phyloP scores from a whole-genome alignment of 192 early-diverging fungal genomes.

The Backusella tuberculispora region DNA sequence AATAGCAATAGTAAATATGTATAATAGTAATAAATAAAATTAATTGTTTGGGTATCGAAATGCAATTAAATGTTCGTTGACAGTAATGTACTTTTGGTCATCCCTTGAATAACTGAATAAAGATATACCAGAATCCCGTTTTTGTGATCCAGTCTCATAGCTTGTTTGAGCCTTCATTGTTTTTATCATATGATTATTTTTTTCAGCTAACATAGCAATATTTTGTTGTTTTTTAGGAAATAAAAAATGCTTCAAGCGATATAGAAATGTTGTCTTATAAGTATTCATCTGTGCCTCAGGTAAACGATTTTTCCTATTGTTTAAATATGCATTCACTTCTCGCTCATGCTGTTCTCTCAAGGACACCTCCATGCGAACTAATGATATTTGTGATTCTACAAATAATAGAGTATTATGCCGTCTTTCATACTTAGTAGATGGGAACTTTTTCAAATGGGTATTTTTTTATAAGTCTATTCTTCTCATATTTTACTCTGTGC shows the following conservation, averaged over 20 bases:
- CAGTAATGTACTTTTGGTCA: too few species aligned
- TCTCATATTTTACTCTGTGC: neutral
- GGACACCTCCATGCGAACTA: neutral
- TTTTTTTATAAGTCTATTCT: neutral
- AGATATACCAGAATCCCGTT: conserved; percentile 10
- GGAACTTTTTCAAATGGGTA: neutral
- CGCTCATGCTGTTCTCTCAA: conserved; percentile 4
- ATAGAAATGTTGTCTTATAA: neutral
- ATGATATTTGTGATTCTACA: conserved; percentile 13
- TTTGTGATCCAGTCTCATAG: neutral
- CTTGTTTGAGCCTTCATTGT: neutral
- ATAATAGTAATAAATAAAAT: neutral
- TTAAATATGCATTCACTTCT: conserved; percentile 6
- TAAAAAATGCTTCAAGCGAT: neutral
- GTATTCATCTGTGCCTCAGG: neutral
- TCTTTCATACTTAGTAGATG: neutral
- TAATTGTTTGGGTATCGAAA: neutral
- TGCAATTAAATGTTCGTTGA: neutral
- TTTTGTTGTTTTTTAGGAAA: neutral
- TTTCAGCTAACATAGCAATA: neutral
- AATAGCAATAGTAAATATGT: neutral
- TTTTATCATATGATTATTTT: neutral
- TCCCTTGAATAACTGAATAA: neutral
- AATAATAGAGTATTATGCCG: neutral
- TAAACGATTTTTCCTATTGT: neutral